These are phyloP conservation scores for Chlorella sp. DNA, from an alignment of 139 green algal genomes.

Conservation along the genomic window DNA sequence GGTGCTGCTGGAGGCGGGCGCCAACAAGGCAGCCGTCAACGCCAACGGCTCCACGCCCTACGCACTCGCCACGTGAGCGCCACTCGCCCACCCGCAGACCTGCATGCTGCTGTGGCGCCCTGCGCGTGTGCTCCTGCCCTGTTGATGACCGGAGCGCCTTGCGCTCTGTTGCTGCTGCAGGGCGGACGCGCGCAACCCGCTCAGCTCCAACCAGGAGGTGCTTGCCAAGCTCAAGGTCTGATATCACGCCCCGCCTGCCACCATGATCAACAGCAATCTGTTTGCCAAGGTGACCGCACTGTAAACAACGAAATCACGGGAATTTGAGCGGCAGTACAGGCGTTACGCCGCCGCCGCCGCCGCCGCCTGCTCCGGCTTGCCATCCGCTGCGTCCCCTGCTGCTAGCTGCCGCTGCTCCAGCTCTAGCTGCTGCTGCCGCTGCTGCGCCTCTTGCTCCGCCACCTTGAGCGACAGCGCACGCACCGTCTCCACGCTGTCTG, in stretches of 20 bases:
- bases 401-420: no score
- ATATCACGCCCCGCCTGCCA: no score
- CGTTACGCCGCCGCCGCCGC: no score
- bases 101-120: neutral
- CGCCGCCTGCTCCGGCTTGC: no score
- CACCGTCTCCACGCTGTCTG: constrained; percentile 5
- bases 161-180: neutral
- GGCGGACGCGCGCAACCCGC: constrained; percentile 4
- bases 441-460: neutral
- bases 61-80: constrained; percentile 54
- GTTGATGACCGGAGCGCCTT: neutral
- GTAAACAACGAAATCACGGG: no score
- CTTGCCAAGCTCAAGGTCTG: constrained; percentile 2
- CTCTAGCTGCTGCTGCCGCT: constrained; percentile 4
- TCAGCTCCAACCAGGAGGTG: neutral
- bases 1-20: constrained; percentile 60
- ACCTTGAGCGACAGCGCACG: neutral
- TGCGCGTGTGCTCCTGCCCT: neutral
- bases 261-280: no score
- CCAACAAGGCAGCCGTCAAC: constrained; percentile 51
- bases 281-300: no score
- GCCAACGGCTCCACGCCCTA: constrained; percentile 58
- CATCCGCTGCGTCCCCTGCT: no score
- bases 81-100: no score
- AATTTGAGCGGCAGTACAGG: no score